These are phyloP conservation scores for Diplodia scrobiculata DNA, from an alignment of 2,329 filamentous ascomycete genomes.

Conservation along the genomic window DNA sequence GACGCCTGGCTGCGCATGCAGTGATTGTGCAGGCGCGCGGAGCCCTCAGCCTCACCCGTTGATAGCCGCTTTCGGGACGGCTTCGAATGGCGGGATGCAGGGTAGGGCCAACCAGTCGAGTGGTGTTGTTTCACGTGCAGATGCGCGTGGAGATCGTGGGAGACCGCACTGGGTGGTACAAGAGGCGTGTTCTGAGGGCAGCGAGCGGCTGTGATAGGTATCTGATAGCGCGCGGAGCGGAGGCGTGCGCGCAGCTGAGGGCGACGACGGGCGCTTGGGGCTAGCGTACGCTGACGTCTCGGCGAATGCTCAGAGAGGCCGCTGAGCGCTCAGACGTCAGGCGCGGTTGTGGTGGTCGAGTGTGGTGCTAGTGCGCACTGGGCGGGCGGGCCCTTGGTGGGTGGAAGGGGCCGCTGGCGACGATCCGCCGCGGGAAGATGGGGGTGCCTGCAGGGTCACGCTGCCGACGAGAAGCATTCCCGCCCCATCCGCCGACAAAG, in stretches of 20 bases:
- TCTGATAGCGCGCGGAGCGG: conserved; percentile 16
- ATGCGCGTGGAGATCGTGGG: conserved; percentile 10
- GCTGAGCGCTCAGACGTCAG: not conserved
- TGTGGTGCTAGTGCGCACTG: conserved; percentile 3
- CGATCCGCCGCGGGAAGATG: conserved; percentile 14
- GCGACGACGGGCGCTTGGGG: conserved; percentile 2
- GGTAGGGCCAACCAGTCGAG: not conserved
- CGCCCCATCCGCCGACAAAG: conserved; percentile 27
- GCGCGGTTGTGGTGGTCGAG: not conserved
- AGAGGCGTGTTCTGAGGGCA: conserved; percentile 9
- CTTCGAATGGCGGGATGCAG: conserved; percentile 9
- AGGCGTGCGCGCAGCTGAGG: conserved; percentile 6
- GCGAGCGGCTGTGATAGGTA: conserved; percentile 23
- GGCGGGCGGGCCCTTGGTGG: conserved; percentile 9
- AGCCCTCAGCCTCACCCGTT: conserved; percentile 25
- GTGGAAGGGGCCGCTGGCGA: conserved; percentile 21
- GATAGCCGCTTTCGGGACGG: conserved; percentile 14
- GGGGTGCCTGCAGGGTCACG: conserved; percentile 18
- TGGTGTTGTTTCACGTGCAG: conserved; percentile 24
- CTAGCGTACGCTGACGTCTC: conserved; percentile 26
- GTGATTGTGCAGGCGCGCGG: conserved; percentile 14
- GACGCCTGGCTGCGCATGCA: conserved; percentile 14
- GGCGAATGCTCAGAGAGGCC: conserved; percentile 1
- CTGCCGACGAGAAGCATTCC: conserved; percentile 18
- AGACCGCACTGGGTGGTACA: conserved; percentile 23